Conservation (phyloP, 1,284 basidiomycete species). For the Pascua sp. region DNA sequence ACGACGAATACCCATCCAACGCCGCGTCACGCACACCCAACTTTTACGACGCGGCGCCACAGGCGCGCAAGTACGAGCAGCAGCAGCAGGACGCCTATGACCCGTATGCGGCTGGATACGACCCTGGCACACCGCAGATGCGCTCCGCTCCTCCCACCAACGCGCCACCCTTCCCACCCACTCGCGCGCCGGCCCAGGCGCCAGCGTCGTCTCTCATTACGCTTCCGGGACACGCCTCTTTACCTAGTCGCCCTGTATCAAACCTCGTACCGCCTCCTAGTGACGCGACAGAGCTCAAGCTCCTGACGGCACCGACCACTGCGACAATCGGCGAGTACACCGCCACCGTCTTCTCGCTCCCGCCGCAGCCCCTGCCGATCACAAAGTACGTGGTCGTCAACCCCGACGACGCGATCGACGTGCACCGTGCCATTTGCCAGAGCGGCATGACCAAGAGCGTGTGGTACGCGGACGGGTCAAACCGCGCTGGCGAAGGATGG, state of each 20-base stretch:
- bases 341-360: slow-evolving; percentile 33
- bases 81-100: slow-evolving; percentile 31
- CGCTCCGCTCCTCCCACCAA: slow-evolving; percentile 1
- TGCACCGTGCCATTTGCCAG: slow-evolving; percentile 40
- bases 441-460: slow-evolving; percentile 24
- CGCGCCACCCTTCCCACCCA: slow-evolving; percentile 3
- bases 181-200: slow-evolving; percentile 12
- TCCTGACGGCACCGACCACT: slow-evolving; percentile 32
- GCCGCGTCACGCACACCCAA: slow-evolving; percentile 5
- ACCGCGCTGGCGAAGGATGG: slow-evolving; percentile 48
- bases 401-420: slow-evolving; percentile 37
- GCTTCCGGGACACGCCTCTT: slow-evolving; percentile 4
- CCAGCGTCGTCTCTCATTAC: slow-evolving; percentile 3
- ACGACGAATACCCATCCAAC: slow-evolving; percentile 18
- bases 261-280: slow-evolving; percentile 1
- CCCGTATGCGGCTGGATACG: slow-evolving; percentile 35
- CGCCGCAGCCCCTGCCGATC: slow-evolving; percentile 42
- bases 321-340: slow-evolving; percentile 27
- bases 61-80: slow-evolving; percentile 18
- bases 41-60: slow-evolving; percentile 21
- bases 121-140: slow-evolving; percentile 20
- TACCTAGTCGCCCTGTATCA: slow-evolving; percentile 7
- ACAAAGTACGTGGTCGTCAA: slow-evolving; percentile 42
- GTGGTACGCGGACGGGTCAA: slow-evolving; percentile 46
- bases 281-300: slow-evolving; percentile 21